Evolutionary conservation across 1,139 yeast species (phyloP).

Genomic region (Kazachstania sp.): DNA sequence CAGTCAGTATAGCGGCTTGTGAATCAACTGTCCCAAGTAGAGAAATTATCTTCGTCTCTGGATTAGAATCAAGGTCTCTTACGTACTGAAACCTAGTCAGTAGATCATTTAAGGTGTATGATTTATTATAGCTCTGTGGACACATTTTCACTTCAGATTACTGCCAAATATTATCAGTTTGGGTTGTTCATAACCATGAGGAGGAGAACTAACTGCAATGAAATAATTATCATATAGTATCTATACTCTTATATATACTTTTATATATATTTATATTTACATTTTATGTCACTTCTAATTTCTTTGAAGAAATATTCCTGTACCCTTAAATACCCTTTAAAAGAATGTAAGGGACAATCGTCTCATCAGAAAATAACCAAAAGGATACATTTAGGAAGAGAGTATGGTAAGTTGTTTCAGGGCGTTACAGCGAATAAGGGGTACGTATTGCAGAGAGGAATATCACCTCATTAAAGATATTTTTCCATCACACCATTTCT

Average conservation of each 20-base stretch:
- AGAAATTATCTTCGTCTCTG: constrained; percentile 56
- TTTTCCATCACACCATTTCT: too few species aligned
- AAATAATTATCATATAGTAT: neutral
- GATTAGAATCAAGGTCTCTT: constrained; percentile 44
- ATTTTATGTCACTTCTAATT: too few species aligned
- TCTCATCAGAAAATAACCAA: neutral
- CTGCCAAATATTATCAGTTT: neutral
- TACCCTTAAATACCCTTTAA: neutral
- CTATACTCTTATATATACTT: neutral
- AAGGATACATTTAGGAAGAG: too few species aligned
- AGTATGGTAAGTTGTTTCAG: too few species aligned
- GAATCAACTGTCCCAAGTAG: constrained; percentile 60
- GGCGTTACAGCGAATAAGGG: neutral
- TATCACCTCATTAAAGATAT: too few species aligned
- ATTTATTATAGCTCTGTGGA: neutral
- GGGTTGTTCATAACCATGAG: neutral
- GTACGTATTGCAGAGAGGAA: too few species aligned
- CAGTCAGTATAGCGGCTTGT: constrained; percentile 57
- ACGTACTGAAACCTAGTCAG: constrained; percentile 37
- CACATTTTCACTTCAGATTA: neutral
- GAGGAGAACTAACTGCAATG: neutral
- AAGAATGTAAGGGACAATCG: too few species aligned
- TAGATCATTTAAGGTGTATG: constrained; percentile 2
- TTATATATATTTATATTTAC: neutral
- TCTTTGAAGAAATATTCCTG: neutral